These are phyloP conservation scores for Macrophomina phaseolina DNA, from an alignment of 2,329 filamentous ascomycete species.

Conservation along the genomic window DNA sequence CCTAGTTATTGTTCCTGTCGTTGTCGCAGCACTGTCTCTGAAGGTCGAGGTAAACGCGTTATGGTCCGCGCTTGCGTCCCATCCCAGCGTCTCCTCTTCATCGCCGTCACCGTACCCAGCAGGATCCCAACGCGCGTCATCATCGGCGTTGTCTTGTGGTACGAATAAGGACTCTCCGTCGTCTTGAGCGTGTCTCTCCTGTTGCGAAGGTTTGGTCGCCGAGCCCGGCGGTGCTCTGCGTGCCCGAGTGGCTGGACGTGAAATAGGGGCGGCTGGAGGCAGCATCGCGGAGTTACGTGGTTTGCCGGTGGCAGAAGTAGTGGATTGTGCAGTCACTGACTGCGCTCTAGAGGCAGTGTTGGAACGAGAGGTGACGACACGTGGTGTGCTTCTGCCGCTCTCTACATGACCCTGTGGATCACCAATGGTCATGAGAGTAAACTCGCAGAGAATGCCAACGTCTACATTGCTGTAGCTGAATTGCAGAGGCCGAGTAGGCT, in stretches of 20 bases:
- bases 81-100: constrained; percentile 71
- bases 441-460: constrained; percentile 74
- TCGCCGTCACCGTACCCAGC: constrained; percentile 46
- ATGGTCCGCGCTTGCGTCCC: constrained; percentile 70
- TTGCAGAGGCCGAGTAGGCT: constrained; percentile 73
- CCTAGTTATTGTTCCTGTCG: not conserved
- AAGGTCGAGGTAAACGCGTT: constrained; percentile 51
- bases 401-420: constrained; percentile 51
- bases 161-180: constrained; percentile 72
- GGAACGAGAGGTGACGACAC: constrained; percentile 45
- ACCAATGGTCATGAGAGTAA: constrained; percentile 82
- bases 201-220: constrained; percentile 35
- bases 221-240: constrained; percentile 36
- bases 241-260: constrained; percentile 39
- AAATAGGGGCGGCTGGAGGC: constrained; percentile 45
- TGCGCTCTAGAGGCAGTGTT: constrained; percentile 41
- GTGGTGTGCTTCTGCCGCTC: constrained; percentile 40
- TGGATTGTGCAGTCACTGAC: not conserved
- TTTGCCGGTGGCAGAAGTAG: not conserved
- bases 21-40: constrained; percentile 41
- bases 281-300: constrained; percentile 46
- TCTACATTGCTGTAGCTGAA: constrained; percentile 66
- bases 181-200: constrained; percentile 31
- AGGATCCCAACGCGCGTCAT: constrained; percentile 76
- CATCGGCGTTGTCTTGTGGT: constrained; percentile 59